Conservation (phyloP, 2,329 filamentous ascomycete genomes). For the Diaporthe aspalathi region DNA sequence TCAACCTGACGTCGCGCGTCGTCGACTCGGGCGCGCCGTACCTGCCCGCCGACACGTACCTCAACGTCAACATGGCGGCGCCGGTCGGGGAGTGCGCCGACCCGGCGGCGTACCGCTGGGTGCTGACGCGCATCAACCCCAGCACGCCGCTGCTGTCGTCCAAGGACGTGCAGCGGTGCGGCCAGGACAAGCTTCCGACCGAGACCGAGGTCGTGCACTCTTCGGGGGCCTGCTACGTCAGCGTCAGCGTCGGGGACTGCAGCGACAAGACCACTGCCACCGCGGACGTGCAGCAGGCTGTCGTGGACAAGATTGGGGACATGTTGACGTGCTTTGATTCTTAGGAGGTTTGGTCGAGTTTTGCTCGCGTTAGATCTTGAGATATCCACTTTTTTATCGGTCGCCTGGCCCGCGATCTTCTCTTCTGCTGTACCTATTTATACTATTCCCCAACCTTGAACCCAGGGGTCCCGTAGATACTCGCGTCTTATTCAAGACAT, state of each 20-base stretch:
- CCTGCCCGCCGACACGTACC: constrained; percentile 68
- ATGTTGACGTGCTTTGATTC: constrained; percentile 33
- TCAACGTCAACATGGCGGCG: constrained; percentile 77
- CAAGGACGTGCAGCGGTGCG: constrained; percentile 69
- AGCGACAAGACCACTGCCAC: constrained; percentile 69
- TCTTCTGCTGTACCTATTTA: constrained; percentile 5
- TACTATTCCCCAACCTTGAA: background rate
- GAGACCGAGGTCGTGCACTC: constrained; percentile 65
- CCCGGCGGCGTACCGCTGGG: constrained; percentile 68
- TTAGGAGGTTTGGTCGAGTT: background rate
- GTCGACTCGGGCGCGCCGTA: constrained; percentile 70
- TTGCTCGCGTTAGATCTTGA: background rate
- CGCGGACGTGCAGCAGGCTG: constrained; percentile 61
- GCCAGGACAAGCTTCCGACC: constrained; percentile 64
- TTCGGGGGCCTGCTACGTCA: constrained; percentile 67
- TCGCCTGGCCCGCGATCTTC: background rate
- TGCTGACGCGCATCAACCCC: constrained; percentile 71
- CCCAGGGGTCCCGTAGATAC: background rate
- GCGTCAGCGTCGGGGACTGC: constrained; percentile 72
- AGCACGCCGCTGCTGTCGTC: constrained; percentile 58
- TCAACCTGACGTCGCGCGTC: constrained; percentile 66
- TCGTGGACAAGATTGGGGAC: constrained; percentile 60
- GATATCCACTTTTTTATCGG: too few species aligned
- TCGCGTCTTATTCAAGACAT: background rate
- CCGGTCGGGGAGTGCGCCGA: constrained; percentile 62